Conservation (phyloP, 176 grass and related monocot genomes). For the Carex parvula region DNA sequence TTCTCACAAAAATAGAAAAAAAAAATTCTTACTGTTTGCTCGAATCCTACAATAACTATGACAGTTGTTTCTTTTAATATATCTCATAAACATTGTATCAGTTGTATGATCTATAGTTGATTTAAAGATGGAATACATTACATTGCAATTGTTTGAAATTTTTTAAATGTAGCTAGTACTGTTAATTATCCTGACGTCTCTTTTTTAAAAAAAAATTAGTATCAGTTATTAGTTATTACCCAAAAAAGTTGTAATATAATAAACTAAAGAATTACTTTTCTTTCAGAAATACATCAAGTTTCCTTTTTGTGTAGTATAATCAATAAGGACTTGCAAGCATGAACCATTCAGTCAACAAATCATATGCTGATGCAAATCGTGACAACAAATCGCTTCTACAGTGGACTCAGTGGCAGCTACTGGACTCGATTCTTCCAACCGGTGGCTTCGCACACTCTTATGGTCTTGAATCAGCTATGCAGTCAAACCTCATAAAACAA, state of each 20-base stretch:
- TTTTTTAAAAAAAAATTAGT: background rate
- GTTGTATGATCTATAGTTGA: background rate
- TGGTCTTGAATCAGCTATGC: conserved; percentile 68
- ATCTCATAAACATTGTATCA: background rate
- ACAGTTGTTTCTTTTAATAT: background rate
- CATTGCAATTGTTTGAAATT: background rate
- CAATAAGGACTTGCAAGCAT: background rate
- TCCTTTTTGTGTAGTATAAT: background rate
- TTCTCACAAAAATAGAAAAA: background rate
- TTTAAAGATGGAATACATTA: background rate
- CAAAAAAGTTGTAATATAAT: background rate
- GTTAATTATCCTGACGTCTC: background rate
- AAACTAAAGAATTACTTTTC: background rate
- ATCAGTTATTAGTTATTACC: background rate
- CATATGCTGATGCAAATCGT: background rate
- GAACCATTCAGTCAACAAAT: conserved; percentile 8
- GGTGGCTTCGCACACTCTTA: conserved; percentile 85
- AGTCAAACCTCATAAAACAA: conserved; percentile 50
- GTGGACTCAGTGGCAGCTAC: conserved; percentile 85
- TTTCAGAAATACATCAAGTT: background rate
- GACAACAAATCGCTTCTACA: conserved; percentile 26
- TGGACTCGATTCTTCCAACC: conserved; percentile 82
- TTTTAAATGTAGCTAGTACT: background rate
- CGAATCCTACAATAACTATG: background rate
- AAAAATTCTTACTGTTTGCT: background rate